phyloP scores from a whole-genome alignment of 768 basidiomycete species.

The Lyophyllum decastes region DNA sequence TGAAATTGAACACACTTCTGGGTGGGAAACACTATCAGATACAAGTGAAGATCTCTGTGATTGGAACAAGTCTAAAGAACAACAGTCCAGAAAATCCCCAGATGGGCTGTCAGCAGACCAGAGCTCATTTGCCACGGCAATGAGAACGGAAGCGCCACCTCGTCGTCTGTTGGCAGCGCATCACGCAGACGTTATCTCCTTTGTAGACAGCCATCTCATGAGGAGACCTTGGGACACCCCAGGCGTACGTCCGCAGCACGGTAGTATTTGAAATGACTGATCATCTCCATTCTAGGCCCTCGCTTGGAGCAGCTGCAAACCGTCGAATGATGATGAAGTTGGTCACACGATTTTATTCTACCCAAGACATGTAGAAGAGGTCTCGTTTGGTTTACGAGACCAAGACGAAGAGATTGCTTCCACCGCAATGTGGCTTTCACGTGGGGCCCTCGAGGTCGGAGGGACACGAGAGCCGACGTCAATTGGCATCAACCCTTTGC shows the following conservation, averaged over 20 bases:
- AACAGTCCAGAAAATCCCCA: neutral
- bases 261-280: conserved; percentile 8
- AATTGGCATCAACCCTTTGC: conserved; percentile 29
- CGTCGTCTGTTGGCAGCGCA: conserved; percentile 10
- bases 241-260: conserved; percentile 34
- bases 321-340: conserved; percentile 55
- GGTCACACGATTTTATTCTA: conserved; percentile 48
- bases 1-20: conserved; percentile 2
- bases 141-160: conserved; percentile 10
- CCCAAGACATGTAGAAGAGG: conserved; percentile 21
- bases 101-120: conserved; percentile 9
- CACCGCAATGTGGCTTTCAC: conserved; percentile 48
- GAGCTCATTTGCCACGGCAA: conserved; percentile 1
- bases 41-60: conserved; percentile 11
- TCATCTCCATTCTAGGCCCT: conserved; percentile 23
- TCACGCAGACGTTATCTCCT: conserved; percentile 52
- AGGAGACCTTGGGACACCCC: conserved; percentile 31
- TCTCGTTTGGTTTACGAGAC: conserved; percentile 35
- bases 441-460: conserved; percentile 35
- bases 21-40: conserved; percentile 10
- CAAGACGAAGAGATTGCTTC: conserved; percentile 50
- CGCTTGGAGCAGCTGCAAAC: conserved; percentile 33
- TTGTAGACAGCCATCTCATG: conserved; percentile 51
- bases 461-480: conserved; percentile 32
- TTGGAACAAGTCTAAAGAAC: conserved; percentile 9